phyloP scores from a whole-genome alignment of 768 basidiomycete genomes.

The Lactarius evosmus region DNA sequence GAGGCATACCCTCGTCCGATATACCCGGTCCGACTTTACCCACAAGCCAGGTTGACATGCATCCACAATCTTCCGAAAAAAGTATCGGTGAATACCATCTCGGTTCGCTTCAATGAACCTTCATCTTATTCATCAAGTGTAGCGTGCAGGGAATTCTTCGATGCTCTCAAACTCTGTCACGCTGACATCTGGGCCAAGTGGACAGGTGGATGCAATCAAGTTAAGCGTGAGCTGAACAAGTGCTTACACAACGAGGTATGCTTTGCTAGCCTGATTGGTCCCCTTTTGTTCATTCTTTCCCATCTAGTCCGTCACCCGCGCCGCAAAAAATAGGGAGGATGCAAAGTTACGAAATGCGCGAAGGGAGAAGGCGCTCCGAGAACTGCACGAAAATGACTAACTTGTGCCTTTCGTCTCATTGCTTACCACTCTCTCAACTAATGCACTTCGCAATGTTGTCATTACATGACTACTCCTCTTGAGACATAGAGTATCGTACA shows the following conservation, averaged over 20 bases:
- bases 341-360: conserved; percentile 57
- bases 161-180: conserved; percentile 74
- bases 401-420: conserved; percentile 2
- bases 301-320: conserved; percentile 55
- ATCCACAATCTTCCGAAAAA: conserved; percentile 56
- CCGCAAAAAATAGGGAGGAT: conserved; percentile 53
- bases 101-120: conserved; percentile 8
- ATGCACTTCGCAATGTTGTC: background rate
- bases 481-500: background rate
- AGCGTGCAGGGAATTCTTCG: conserved; percentile 76
- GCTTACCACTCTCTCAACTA: background rate
- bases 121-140: conserved; percentile 2
- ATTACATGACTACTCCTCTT: background rate
- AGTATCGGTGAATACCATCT: conserved; percentile 44
- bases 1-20: background rate
- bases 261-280: conserved; percentile 5
- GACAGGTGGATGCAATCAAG: conserved; percentile 65
- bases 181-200: conserved; percentile 58
- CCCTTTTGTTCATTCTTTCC: conserved; percentile 6
- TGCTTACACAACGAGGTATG: conserved; percentile 72
- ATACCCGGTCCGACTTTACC: background rate
- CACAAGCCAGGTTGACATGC: conserved; percentile 43
- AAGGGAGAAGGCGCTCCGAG: conserved; percentile 53
- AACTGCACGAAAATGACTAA: conserved; percentile 52
- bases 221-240: conserved; percentile 63